A percentile compares a stretch with the other conserved stretches of the same genome.
Evolutionary conservation across 805 yeast genomes (phyloP).

Genomic region (Barnettozyma californica): DNA sequence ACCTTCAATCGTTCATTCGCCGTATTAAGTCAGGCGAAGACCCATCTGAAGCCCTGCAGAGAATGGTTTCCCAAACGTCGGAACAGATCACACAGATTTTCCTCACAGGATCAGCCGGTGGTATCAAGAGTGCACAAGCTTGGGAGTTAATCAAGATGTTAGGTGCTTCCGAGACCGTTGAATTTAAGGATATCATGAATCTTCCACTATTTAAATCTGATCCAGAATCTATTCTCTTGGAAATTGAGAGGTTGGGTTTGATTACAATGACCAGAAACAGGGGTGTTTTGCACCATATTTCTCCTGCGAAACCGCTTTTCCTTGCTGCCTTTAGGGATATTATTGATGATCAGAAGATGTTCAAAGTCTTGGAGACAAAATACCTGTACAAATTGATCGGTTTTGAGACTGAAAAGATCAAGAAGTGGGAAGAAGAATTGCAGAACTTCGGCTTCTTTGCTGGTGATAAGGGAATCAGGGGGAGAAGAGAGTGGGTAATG

Average conservation of each 20-base stretch:
- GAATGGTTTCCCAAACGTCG: constrained; percentile 79
- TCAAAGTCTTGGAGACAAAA: constrained; percentile 58
- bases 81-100: constrained; percentile 85
- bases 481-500: constrained; percentile 61
- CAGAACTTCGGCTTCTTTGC: constrained; percentile 47
- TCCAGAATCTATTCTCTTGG: constrained; percentile 51
- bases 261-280: constrained; percentile 67
- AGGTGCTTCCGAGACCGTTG: constrained; percentile 41
- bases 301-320: constrained; percentile 81
- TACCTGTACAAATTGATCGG: constrained; percentile 50
- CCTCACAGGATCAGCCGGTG: constrained; percentile 39
- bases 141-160: constrained; percentile 76
- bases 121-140: constrained; percentile 74
- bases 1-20: constrained; percentile 83
- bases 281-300: constrained; percentile 62
- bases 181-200: constrained; percentile 46
- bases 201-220: constrained; percentile 56
- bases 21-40: constrained; percentile 85
- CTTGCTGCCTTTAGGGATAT: constrained; percentile 72
- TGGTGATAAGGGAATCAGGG: constrained; percentile 48
- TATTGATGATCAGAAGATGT: constrained; percentile 49
- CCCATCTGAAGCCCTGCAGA: constrained; percentile 68
- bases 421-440: constrained; percentile 67
- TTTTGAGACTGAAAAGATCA: constrained; percentile 57
- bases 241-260: constrained; percentile 76